phyloP scores from a whole-genome alignment of 2,329 filamentous ascomycete species.

The Sordariomycetes sp. region DNA sequence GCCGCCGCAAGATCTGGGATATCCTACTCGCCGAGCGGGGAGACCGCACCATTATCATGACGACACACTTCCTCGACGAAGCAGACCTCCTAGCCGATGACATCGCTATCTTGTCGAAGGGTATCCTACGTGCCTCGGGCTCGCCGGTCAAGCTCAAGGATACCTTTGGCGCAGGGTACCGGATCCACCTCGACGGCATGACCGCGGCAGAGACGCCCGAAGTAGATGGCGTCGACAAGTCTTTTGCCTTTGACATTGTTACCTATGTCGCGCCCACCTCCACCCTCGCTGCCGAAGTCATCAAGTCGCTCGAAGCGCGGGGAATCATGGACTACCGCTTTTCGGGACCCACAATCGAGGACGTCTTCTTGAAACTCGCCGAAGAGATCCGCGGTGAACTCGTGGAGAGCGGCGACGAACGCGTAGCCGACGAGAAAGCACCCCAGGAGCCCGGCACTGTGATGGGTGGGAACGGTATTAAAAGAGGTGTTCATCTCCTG shows the following conservation, averaged over 20 bases:
- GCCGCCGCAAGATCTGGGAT: slow-evolving; percentile 85
- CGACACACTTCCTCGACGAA: slow-evolving; percentile 90
- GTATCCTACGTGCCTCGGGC: slow-evolving; percentile 69
- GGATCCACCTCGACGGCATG: slow-evolving; percentile 55
- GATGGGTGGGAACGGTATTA: not conserved
- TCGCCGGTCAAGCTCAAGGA: slow-evolving; percentile 82
- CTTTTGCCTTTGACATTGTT: slow-evolving; percentile 57
- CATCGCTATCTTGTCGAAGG: slow-evolving; percentile 80
- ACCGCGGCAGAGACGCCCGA: slow-evolving; percentile 23
- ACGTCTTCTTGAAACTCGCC: slow-evolving; percentile 79
- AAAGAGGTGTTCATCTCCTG: slow-evolving; percentile 42
- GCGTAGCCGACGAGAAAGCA: slow-evolving; percentile 23
- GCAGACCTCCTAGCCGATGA: slow-evolving; percentile 83
- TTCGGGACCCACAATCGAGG: slow-evolving; percentile 81
- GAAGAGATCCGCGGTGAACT: slow-evolving; percentile 49
- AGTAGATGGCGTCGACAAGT: slow-evolving; percentile 44
- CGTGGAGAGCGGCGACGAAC: slow-evolving; percentile 19
- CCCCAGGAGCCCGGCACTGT: slow-evolving; percentile 11
- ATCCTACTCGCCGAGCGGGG: slow-evolving; percentile 81
- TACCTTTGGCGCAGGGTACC: slow-evolving; percentile 71
- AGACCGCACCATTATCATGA: slow-evolving; percentile 71
- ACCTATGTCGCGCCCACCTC: slow-evolving; percentile 65
- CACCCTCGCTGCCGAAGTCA: slow-evolving; percentile 57
- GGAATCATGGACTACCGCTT: slow-evolving; percentile 72
- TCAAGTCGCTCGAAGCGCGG: slow-evolving; percentile 54